Evolutionary conservation across 1,284 basidiomycete species (phyloP), one percentile per base, ranked within the genome.

Genomic region (Boletus nobilissimus): DNA sequence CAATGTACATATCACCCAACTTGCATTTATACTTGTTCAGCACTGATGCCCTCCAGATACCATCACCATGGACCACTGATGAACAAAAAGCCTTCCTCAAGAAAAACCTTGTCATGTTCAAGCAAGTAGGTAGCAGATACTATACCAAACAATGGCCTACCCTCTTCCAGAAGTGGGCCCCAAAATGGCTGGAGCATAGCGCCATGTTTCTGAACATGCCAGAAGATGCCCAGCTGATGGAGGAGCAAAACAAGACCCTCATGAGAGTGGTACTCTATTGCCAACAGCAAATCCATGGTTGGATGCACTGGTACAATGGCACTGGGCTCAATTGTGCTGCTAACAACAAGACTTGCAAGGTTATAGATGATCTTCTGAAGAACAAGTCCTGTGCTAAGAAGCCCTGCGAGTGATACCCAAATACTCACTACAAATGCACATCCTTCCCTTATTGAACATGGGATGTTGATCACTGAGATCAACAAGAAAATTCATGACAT

Each of bases 361-460:
- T 78, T 9, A 5, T 76, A 3, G n/a, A 57, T 14, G 14, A n/a
- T 7, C 67, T 78, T 14, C 26, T 78, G 7, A 77, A 73, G 65
- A 39, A 60, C 6, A 76, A 76, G 39, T 73, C 62, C 2, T n/a
- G 32, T 1, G 18, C 29, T 1, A 76, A 76, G 22, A 73, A 71
- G 32, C 64, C 46, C 1, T 72, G 63, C 36, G 77, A 78, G 10
- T 18, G 72, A 3, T 78, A 78, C 66, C 74, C 67, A 18, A 78
- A 78, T 5, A 8, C 4, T 7, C 54, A 74, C 43, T 78, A 54
- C 43, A 22, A 2, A 11, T 70, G 0, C 34, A 24, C 5, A 76
- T 76, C 51, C 48, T 48, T 36, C 72, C 76, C 0, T 7, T 4
- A 67, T 77, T 22, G 3, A 5, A 29, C 3, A 34, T 6, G 39